Conservation (phyloP, 2,329 filamentous ascomycete genomes). For the Sporothrix schenckii region DNA sequence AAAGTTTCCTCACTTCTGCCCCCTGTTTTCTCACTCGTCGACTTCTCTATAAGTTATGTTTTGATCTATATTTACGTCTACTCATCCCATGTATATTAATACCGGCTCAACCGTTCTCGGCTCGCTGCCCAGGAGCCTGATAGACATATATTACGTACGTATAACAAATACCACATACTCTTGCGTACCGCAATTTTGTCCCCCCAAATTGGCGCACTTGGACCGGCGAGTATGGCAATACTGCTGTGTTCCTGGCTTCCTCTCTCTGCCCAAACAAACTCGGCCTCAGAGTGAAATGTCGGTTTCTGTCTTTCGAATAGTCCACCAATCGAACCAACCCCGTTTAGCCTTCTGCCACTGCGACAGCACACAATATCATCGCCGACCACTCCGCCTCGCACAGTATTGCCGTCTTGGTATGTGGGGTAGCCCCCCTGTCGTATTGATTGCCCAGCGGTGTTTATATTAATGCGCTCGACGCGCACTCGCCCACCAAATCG, state of each 20-base stretch:
- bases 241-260: too few species aligned
- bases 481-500: not conserved
- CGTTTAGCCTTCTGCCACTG: not conserved
- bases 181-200: not conserved
- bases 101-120: slow-evolving; percentile 12
- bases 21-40: not conserved
- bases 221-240: slow-evolving; percentile 27
- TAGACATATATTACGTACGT: not conserved
- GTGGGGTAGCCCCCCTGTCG: not conserved
- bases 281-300: too few species aligned
- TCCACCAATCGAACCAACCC: too few species aligned
- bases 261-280: not conserved
- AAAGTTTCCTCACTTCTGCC: not conserved
- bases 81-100: slow-evolving; percentile 7
- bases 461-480: not conserved
- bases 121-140: slow-evolving; percentile 3
- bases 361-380: not conserved
- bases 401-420: not conserved
- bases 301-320: too few species aligned
- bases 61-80: not conserved
- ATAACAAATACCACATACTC: not conserved
- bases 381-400: not conserved
- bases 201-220: slow-evolving; percentile 24
- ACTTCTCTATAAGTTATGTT: not conserved
- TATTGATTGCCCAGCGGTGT: not conserved